Conservation (phyloP, 306 rosid genomes). For the Acacia confusa region DNA sequence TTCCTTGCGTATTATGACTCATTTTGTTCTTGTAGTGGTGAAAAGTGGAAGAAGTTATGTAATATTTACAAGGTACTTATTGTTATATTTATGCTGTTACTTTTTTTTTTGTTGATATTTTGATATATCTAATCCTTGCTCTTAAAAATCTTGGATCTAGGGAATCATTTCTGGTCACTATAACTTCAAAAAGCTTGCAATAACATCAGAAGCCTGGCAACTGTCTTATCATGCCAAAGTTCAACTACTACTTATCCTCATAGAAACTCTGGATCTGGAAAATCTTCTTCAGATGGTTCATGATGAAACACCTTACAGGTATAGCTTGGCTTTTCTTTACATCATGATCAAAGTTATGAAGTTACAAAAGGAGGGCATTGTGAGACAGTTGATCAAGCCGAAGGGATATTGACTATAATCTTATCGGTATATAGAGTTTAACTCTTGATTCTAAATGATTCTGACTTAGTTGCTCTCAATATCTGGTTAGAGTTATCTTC, state of each 20-base stretch:
- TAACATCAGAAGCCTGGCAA: conserved; percentile 64
- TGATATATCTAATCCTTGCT: conserved; percentile 30
- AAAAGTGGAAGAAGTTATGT: conserved; percentile 71
- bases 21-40: conserved; percentile 67
- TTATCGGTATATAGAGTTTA: not conserved
- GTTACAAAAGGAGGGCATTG: conserved; percentile 1
- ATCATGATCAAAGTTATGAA: conserved; percentile 8
- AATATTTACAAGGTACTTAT: conserved; percentile 66
- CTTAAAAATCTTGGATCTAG: conserved; percentile 45
- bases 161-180: conserved; percentile 73
- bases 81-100: conserved; percentile 15
- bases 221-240: conserved; percentile 70
- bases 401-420: conserved; percentile 7
- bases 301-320: conserved; percentile 89
- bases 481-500: not conserved
- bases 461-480: not conserved
- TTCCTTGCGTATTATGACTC: conserved; percentile 85
- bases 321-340: conserved; percentile 31
- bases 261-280: conserved; percentile 86
- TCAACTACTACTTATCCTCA: conserved; percentile 75
- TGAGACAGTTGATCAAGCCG: conserved; percentile 23
- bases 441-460: not conserved
- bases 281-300: conserved; percentile 93
- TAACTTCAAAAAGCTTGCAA: conserved; percentile 73
- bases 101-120: conserved; percentile 30